Conservation (phyloP, 129 eudicot species). For the Dittrichia graveolens region DNA sequence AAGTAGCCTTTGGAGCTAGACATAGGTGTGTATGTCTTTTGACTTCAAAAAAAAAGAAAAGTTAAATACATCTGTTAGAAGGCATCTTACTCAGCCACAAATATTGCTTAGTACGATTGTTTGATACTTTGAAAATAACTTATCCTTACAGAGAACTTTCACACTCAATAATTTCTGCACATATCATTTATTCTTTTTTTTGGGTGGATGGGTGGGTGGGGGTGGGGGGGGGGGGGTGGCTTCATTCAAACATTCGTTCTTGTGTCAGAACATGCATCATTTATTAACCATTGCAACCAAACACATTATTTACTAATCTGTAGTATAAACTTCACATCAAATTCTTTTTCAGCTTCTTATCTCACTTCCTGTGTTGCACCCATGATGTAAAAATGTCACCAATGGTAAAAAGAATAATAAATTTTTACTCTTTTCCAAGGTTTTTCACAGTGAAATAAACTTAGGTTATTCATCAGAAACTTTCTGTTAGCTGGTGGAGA, state of each 20-base stretch:
- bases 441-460: neutral
- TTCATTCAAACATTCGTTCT: conserved; percentile 9
- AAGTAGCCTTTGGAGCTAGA: too few relatives aligned
- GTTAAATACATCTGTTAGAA: too few relatives aligned
- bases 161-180: neutral
- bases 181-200: neutral
- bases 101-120: too few relatives aligned
- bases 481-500: conserved; percentile 2
- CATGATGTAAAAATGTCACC: conserved; percentile 13
- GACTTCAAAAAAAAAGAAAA: too few relatives aligned
- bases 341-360: neutral
- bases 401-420: too few relatives aligned
- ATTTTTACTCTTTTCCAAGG: neutral
- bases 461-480: conserved; percentile 19
- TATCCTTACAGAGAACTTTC: too few relatives aligned
- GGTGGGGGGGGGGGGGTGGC: too few relatives aligned
- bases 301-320: neutral
- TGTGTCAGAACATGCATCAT: conserved; percentile 13
- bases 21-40: too few relatives aligned
- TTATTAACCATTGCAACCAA: neutral
- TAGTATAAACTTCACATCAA: neutral
- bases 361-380: conserved; percentile 12
- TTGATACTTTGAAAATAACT: too few relatives aligned
- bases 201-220: too few relatives aligned
- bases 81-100: too few relatives aligned